Percentiles rank a stretch among this genome's conserved stretches.
Evolutionary conservation across 2,329 filamentous ascomycete genomes (phyloP).

Genomic region (Chaetomium strumarium): DNA sequence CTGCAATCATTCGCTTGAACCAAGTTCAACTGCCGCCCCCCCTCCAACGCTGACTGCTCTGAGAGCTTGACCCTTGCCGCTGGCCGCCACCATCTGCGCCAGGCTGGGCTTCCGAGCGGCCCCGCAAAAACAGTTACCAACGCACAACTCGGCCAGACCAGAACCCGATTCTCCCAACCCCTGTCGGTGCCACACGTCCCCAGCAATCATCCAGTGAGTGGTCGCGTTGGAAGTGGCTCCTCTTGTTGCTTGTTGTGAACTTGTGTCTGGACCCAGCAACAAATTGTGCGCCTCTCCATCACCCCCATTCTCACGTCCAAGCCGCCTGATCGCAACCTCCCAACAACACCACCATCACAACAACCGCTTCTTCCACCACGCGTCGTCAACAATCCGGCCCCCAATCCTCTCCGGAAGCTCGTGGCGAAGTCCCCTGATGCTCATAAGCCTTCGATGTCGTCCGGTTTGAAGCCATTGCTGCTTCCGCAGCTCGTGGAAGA

Average conservation of each 20-base stretch:
- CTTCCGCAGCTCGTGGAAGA: conserved; percentile 50
- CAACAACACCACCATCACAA: neutral
- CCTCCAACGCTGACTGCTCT: neutral
- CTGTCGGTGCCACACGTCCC: conserved; percentile 13
- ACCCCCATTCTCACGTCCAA: conserved; percentile 1
- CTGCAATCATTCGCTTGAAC: neutral
- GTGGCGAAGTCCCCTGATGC: conserved; percentile 4
- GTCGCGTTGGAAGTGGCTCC: conserved; percentile 9
- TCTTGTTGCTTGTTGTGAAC: no score
- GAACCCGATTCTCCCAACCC: conserved; percentile 17
- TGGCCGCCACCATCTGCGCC: conserved; percentile 7
- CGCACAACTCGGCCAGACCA: conserved; percentile 5
- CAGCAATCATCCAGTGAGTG: conserved; percentile 1
- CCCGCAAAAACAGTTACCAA: conserved; percentile 10
- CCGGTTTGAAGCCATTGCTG: conserved; percentile 47
- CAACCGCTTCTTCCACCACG: neutral
- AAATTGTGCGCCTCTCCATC: conserved; percentile 15
- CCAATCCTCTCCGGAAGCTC: neutral
- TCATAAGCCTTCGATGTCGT: conserved; percentile 35
- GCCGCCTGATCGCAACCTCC: neutral
- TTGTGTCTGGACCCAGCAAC: conserved; percentile 17
- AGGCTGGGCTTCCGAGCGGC: conserved; percentile 9
- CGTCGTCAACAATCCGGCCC: neutral
- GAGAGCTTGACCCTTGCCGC: no score
- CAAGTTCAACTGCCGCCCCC: conserved; percentile 10